Evolutionary conservation across 352 stramenopile genomes (phyloP), one percentile per base, ranked within the genome.

Genomic region (Pythium utonaiense): DNA sequence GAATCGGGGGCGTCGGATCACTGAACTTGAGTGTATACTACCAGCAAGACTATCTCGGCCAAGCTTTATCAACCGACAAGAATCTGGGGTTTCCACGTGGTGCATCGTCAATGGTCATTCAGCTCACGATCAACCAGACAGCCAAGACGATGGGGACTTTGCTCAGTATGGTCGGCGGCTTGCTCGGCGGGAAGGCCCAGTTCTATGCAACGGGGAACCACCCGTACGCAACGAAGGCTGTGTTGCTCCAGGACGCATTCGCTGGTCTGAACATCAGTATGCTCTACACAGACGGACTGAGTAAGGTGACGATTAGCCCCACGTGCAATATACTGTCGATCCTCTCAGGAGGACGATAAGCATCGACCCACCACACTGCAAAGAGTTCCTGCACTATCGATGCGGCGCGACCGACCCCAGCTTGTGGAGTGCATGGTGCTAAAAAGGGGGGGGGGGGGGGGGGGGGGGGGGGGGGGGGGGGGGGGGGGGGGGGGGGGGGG

Each of bases 21-120:
- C 73, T 91, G 25, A 91, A 89, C 62, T 53, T 91, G 67, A 88
- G 69, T 28, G 63, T 91, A 22, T 88, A 88, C 70, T 86, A 86
- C 64, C 62, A 73, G 25, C 55, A 85, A 22, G 71, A 70, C 50
- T 89, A 89, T 53, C 57, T 91, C 33, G 82, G 82, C 19, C 86
- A 88, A 57, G 76, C 77, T 2, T 38, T 83, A 33, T 86, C 79
- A 45, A 54, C 61, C 9, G 65, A 77, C 31, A 62, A 67, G 7
- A 60, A 67, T 8, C 41, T 62, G 13, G 57, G 62, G 3, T 21
- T 70, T 4, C 62, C 56, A 19, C 62, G 81, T 58, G 81, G 81
- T 4, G 33, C 70, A 22, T 77, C 53, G 30, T 54, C 72, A 24
- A 77, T 88, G 70, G 42, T 78, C 24, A 83, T 87, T 56, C 66